Conservation (phyloP, 352 stramenopile species). For the Phytophthora crassamura region DNA sequence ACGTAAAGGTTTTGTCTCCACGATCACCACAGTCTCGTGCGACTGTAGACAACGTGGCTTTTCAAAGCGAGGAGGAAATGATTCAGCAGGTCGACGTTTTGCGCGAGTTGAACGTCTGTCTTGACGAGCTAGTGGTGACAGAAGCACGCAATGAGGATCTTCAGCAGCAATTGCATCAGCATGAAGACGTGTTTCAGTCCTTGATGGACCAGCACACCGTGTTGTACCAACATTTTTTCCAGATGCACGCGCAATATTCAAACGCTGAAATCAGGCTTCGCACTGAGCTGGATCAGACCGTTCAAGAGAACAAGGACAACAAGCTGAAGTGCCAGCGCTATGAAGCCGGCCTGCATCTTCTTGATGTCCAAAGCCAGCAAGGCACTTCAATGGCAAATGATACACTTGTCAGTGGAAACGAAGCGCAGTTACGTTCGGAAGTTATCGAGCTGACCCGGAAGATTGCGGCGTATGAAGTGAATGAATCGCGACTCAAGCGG, state of each 20-base stretch:
- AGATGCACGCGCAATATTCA: conserved; percentile 58
- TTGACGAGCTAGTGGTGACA: conserved; percentile 64
- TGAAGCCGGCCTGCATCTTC: conserved; percentile 55
- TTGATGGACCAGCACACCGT: conserved; percentile 79
- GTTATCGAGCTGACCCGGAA: conserved; percentile 79
- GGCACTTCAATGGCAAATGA: conserved; percentile 1
- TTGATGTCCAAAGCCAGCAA: conserved; percentile 43
- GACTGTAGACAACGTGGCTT: conserved; percentile 37
- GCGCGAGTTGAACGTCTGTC: conserved; percentile 69
- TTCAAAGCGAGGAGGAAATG: conserved; percentile 69
- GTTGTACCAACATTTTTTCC: conserved; percentile 77
- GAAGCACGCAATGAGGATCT: conserved; percentile 64
- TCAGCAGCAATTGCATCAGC: conserved; percentile 44
- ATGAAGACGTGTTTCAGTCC: conserved; percentile 63
- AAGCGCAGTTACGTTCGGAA: conserved; percentile 51
- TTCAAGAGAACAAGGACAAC: conserved; percentile 48
- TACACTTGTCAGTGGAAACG: conserved; percentile 34
- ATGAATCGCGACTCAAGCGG: conserved; percentile 77
- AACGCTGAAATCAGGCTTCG: conserved; percentile 46
- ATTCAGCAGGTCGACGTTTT: conserved; percentile 63
- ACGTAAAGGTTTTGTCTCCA: neutral
- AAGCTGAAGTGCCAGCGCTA: conserved; percentile 61
- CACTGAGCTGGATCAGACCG: conserved; percentile 48
- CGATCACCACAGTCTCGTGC: conserved; percentile 3
- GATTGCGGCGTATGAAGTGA: conserved; percentile 83